Evolutionary conservation across 1,284 basidiomycete species (phyloP).

Genomic region (Peniophora sp.): DNA sequence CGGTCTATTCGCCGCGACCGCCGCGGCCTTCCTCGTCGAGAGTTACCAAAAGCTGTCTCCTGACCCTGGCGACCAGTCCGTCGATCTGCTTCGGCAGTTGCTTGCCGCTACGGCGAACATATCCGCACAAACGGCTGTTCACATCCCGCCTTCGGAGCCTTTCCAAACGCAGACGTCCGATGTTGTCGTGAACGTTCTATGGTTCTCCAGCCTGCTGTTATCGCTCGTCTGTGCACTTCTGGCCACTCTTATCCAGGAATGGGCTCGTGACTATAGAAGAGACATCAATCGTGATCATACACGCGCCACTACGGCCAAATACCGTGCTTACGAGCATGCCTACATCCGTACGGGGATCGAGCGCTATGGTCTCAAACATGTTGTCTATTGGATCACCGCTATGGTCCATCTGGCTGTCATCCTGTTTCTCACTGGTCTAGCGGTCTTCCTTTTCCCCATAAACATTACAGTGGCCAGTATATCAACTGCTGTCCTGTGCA

Average conservation of each 20-base stretch:
- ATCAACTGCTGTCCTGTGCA: slow-evolving; percentile 22
- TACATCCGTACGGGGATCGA: slow-evolving; percentile 24
- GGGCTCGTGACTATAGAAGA: slow-evolving; percentile 17
- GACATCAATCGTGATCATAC: slow-evolving; percentile 23
- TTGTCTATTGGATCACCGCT: slow-evolving; percentile 29
- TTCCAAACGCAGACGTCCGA: slow-evolving; percentile 10
- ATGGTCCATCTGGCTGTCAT: slow-evolving; percentile 32
- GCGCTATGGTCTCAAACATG: slow-evolving; percentile 25
- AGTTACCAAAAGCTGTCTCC: slow-evolving; percentile 29
- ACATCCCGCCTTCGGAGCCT: background rate
- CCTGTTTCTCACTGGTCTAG: slow-evolving; percentile 32
- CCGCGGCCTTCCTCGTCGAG: slow-evolving; percentile 37
- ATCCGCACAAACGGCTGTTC: background rate
- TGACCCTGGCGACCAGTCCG: slow-evolving; percentile 22
- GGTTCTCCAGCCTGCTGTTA: slow-evolving; percentile 24
- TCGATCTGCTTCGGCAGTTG: slow-evolving; percentile 20
- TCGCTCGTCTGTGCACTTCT: slow-evolving; percentile 17
- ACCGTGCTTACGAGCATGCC: slow-evolving; percentile 18
- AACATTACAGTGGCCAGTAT: slow-evolving; percentile 23
- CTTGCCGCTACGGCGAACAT: slow-evolving; percentile 15
- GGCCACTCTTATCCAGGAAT: slow-evolving; percentile 19
- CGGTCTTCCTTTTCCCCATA: slow-evolving; percentile 28
- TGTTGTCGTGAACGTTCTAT: slow-evolving; percentile 27
- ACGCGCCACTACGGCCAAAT: too few species aligned
- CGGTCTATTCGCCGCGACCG: slow-evolving; percentile 37